These are phyloP conservation scores for Penicillium simplicissimum DNA, from an alignment of 495 filamentous ascomycete species.

Conservation along the genomic window DNA sequence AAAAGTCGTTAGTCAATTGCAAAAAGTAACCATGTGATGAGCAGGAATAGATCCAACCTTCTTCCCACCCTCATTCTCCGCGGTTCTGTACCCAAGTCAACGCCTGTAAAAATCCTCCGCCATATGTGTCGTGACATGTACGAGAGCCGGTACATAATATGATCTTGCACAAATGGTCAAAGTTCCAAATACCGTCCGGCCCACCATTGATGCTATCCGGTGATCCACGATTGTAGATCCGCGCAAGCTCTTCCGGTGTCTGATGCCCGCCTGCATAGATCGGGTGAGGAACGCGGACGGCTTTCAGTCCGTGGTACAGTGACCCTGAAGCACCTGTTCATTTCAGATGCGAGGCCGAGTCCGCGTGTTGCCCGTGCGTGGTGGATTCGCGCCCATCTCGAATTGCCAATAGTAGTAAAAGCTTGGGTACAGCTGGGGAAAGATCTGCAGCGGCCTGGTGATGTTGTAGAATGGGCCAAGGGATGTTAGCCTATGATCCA, in stretches of 20 bases:
- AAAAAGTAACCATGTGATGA: neutral
- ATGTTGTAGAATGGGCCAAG: constrained; percentile 28
- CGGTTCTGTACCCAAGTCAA: constrained; percentile 28
- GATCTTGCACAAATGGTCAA: constrained; percentile 24
- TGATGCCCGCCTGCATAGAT: constrained; percentile 59
- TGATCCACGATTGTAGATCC: constrained; percentile 26
- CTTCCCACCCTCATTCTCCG: constrained; percentile 26
- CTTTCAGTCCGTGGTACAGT: constrained; percentile 70
- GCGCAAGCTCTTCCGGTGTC: constrained; percentile 25
- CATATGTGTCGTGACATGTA: constrained; percentile 33
- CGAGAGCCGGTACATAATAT: constrained; percentile 31
- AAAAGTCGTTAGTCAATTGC: neutral
- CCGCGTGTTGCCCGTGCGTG: constrained; percentile 35
- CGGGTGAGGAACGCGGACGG: constrained; percentile 51
- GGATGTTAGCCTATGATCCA: neutral
- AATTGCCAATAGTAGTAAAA: constrained; percentile 79
- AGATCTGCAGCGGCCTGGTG: constrained; percentile 46
- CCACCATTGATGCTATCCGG: constrained; percentile 30
- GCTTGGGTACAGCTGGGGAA: constrained; percentile 66
- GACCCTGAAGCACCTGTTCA: constrained; percentile 66
- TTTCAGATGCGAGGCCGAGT: constrained; percentile 66
- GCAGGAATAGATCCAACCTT: constrained; percentile 8
- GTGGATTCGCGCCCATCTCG: constrained; percentile 63
- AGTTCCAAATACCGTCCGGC: constrained; percentile 28
- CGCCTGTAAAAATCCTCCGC: constrained; percentile 29